Evolutionary conservation across 2,329 filamentous ascomycete genomes (phyloP).

Genomic region (Colletotrichum sidae): DNA sequence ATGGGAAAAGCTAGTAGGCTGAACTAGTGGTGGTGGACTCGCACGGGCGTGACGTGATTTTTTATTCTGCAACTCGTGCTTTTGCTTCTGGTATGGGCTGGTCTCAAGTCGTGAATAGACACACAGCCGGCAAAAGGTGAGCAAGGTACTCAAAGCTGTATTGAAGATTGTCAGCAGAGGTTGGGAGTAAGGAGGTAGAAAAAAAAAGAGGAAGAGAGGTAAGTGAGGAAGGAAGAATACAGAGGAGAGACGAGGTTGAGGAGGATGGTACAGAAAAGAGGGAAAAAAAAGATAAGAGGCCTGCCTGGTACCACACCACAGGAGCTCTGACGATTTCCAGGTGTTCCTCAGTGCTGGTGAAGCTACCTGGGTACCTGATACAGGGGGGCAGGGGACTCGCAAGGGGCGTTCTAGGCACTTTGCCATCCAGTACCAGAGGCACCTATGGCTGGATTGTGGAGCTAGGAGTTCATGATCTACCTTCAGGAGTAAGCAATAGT

Average conservation of each 20-base stretch:
- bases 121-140: too few species aligned
- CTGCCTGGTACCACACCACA: background rate
- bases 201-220: background rate
- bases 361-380: slow-evolving; percentile 2
- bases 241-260: background rate
- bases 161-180: slow-evolving; percentile 6
- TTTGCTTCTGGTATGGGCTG: background rate
- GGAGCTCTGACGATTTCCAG: slow-evolving; percentile 37
- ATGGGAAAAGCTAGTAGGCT: slow-evolving; percentile 15
- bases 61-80: slow-evolving; percentile 6
- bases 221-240: background rate
- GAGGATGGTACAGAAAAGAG: background rate
- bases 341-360: slow-evolving; percentile 25
- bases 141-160: background rate
- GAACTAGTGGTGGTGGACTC: background rate
- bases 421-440: background rate
- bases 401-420: too few species aligned
- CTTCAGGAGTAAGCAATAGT: slow-evolving; percentile 33
- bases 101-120: background rate
- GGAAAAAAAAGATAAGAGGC: slow-evolving; percentile 18
- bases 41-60: slow-evolving; percentile 33
- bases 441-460: slow-evolving; percentile 23
- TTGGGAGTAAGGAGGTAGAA: background rate
- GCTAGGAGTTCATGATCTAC: slow-evolving; percentile 37
- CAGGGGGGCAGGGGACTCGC: too few species aligned